Conservation (phyloP, 83 land plant genomes). For the Isoetes engelmannii region DNA sequence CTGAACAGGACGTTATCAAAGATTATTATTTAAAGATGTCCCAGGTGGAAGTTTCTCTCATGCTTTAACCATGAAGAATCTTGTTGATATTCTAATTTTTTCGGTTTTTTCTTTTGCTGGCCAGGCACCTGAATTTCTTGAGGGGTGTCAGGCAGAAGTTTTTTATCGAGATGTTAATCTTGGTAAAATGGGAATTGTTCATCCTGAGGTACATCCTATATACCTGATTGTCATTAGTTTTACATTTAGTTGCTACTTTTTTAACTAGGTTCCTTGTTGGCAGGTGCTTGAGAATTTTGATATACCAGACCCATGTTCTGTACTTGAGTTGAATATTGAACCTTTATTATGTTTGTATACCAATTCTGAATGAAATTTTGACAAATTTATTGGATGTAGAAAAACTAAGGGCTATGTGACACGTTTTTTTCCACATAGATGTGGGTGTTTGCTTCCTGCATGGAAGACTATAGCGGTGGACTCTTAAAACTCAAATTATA, state of each 20-base stretch:
- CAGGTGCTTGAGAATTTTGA: constrained; percentile 15
- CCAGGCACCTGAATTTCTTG: constrained; percentile 86
- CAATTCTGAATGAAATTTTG: too few species aligned
- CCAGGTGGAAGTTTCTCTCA: not conserved
- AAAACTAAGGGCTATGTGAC: too few species aligned
- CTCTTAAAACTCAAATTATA: too few species aligned
- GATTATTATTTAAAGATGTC: not conserved
- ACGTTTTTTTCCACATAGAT: too few species aligned
- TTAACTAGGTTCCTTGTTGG: not conserved
- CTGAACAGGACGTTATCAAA: not conserved
- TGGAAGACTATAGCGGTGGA: too few species aligned
- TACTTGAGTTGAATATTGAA: constrained; percentile 15
- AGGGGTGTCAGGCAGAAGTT: constrained; percentile 73
- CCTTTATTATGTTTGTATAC: not conserved
- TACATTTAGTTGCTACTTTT: not conserved
- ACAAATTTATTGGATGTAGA: too few species aligned
- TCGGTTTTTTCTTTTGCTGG: not conserved
- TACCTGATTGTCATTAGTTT: not conserved
- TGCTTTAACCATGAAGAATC: not conserved
- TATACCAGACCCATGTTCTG: constrained; percentile 16
- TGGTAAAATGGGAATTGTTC: constrained; percentile 82
- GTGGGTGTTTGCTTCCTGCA: too few species aligned
- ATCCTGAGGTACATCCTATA: constrained; percentile 63
- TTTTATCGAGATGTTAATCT: constrained; percentile 55
- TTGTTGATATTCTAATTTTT: not conserved